A percentile compares a stretch with the other conserved stretches of the same genome.
These are phyloP conservation scores for Gentiana macrophylla DNA, from an alignment of 257 asterid genomes.

Conservation along the genomic window DNA sequence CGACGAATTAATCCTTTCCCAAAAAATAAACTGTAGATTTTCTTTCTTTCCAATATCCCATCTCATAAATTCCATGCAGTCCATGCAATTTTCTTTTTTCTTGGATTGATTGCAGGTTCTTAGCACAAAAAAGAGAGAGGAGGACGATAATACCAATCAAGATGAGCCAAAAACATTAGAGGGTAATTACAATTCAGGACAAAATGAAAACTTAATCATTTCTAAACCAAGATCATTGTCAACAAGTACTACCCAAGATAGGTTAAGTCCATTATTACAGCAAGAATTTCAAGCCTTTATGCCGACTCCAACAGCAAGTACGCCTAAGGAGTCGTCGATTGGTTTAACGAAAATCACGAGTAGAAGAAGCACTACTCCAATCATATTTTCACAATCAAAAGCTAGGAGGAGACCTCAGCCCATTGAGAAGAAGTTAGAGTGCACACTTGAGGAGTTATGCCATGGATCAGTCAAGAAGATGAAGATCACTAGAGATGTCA, in stretches of 20 bases:
- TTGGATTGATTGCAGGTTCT: constrained; percentile 37
- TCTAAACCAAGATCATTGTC: constrained; percentile 62
- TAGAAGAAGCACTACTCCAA: constrained; percentile 46
- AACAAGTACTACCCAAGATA: constrained; percentile 40
- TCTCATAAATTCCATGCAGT: neutral
- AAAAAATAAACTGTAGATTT: too few relatives aligned
- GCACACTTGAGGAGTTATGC: constrained; percentile 87
- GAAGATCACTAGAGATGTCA: constrained; percentile 70
- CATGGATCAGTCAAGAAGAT: constrained; percentile 66
- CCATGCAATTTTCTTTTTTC: neutral
- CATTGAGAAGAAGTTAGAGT: constrained; percentile 54
- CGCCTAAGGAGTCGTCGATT: constrained; percentile 22
- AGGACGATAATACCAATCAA: constrained; percentile 19
- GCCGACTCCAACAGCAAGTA: constrained; percentile 31
- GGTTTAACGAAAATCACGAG: constrained; percentile 30
- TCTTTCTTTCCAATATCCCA: neutral
- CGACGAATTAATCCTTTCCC: neutral
- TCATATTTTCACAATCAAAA: constrained; percentile 64
- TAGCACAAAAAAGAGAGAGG: constrained; percentile 57
- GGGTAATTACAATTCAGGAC: neutral
- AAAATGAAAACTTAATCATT: constrained; percentile 33
- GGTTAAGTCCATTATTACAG: constrained; percentile 21
- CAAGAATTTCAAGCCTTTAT: constrained; percentile 21
- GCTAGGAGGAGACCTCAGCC: constrained; percentile 55
- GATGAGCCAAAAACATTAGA: constrained; percentile 25